These are phyloP conservation scores for Aeschynomene evenia DNA, from an alignment of 306 rosid genomes.

Conservation along the genomic window DNA sequence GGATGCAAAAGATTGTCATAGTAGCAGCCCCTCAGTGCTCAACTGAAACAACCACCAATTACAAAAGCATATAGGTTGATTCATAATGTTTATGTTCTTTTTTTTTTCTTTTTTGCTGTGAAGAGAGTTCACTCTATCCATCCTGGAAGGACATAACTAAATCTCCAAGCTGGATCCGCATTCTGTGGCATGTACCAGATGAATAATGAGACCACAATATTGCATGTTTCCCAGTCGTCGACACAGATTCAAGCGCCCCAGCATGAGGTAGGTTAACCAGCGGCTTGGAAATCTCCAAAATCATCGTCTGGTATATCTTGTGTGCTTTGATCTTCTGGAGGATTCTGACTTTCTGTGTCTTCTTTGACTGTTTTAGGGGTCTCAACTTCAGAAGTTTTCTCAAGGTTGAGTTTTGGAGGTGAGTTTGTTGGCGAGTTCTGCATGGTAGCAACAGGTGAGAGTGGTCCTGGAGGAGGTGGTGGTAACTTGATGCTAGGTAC, in stretches of 20 bases:
- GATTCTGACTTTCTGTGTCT: conserved; percentile 15
- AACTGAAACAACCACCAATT: conserved; percentile 26
- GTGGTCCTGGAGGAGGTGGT: conserved; percentile 82
- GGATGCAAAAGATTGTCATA: conserved; percentile 8
- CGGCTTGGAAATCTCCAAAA: conserved; percentile 93
- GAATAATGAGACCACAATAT: conserved; percentile 7
- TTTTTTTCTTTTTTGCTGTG: conserved; percentile 28
- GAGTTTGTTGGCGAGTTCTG: conserved; percentile 53
- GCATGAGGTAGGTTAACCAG: conserved; percentile 43
- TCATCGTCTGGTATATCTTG: conserved; percentile 70
- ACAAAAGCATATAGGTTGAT: conserved; percentile 20
- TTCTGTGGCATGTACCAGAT: conserved; percentile 33
- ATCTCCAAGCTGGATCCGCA: conserved; percentile 34
- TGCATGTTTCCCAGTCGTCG: conserved; percentile 35
- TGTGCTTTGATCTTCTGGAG: conserved; percentile 44
- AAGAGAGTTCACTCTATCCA: neutral
- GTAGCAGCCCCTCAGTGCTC: neutral
- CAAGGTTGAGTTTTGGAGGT: conserved; percentile 55
- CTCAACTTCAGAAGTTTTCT: conserved; percentile 42
- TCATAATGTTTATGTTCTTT: conserved; percentile 25
- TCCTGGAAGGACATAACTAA: conserved; percentile 15
- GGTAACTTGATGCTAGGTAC: conserved; percentile 59
- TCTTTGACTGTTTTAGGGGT: conserved; percentile 33
- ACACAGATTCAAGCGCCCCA: conserved; percentile 29
- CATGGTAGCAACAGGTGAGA: conserved; percentile 47